A percentile compares a stretch with the other conserved stretches of the same genome.
Evolutionary conservation across 352 stramenopile species (phyloP).

Genomic region (Globisporangium alternatum): DNA sequence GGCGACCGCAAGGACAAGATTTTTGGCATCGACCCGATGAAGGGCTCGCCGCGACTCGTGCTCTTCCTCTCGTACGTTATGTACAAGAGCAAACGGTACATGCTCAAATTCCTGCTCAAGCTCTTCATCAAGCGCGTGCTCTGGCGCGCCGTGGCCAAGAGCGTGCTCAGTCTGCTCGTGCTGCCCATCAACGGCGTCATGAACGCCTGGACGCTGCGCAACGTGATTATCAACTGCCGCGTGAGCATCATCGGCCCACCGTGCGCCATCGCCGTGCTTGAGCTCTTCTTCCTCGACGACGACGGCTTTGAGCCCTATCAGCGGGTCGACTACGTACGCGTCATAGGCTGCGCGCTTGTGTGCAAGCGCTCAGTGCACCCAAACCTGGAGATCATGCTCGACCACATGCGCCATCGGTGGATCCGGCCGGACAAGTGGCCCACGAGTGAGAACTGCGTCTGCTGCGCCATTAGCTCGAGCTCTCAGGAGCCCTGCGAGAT

Average conservation of each 20-base stretch:
- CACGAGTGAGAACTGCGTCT: constrained; percentile 25
- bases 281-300: constrained; percentile 31
- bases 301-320: constrained; percentile 30
- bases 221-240: constrained; percentile 45
- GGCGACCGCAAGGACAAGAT: constrained; percentile 37
- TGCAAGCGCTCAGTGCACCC: constrained; percentile 49
- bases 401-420: constrained; percentile 41
- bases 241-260: constrained; percentile 48
- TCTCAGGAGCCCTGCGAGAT: constrained; percentile 19
- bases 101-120: constrained; percentile 56
- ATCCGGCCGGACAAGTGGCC: constrained; percentile 36
- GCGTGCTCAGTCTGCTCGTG: constrained; percentile 36
- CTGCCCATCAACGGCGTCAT: constrained; percentile 45
- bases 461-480: background rate
- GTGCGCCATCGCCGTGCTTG: constrained; percentile 31
- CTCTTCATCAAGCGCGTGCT: constrained; percentile 52
- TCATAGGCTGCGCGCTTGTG: constrained; percentile 38
- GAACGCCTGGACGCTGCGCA: constrained; percentile 44
- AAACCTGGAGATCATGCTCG: constrained; percentile 59
- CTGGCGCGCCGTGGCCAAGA: constrained; percentile 42
- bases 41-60: constrained; percentile 35
- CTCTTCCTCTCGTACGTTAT: constrained; percentile 37
- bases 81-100: constrained; percentile 53
- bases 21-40: constrained; percentile 56
- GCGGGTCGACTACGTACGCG: constrained; percentile 49